Evolutionary conservation across 225 moss, liverwort and hornwort species (phyloP).

Genomic region (Physcomitrium patens): DNA sequence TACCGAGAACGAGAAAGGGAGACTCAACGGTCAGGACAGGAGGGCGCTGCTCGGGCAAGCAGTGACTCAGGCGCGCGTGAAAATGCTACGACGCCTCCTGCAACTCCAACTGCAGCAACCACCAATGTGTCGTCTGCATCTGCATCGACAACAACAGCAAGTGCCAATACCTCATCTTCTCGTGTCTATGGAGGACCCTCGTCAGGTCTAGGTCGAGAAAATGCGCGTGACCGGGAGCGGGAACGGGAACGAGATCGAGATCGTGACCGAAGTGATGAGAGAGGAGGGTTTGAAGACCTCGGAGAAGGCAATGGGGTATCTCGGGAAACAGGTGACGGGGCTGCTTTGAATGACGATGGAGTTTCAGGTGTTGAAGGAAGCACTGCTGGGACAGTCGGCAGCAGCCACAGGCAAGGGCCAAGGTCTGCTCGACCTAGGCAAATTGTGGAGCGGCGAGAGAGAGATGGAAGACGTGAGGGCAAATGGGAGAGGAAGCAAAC

Average conservation of each 20-base stretch:
- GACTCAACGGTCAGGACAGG: conserved; percentile 68
- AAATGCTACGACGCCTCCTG: conserved; percentile 78
- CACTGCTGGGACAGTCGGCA: conserved; percentile 39
- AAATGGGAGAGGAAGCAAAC: conserved; percentile 99
- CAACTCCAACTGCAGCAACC: conserved; percentile 74
- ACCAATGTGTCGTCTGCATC: conserved; percentile 30
- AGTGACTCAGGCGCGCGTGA: conserved; percentile 58
- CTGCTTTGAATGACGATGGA: conserved; percentile 69
- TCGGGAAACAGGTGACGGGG: conserved; percentile 55
- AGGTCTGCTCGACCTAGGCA: conserved; percentile 72
- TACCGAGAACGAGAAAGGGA: conserved; percentile 91
- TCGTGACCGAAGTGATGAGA: conserved; percentile 70
- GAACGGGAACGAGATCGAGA: conserved; percentile 35
- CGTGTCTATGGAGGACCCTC: conserved; percentile 49
- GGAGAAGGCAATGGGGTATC: conserved; percentile 57
- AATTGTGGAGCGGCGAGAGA: conserved; percentile 80
- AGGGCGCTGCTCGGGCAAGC: conserved; percentile 62
- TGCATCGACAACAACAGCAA: conserved; percentile 31
- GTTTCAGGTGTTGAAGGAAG: conserved; percentile 63
- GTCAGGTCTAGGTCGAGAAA: conserved; percentile 47
- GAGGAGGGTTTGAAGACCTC: conserved; percentile 61
- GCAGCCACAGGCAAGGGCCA: conserved; percentile 69
- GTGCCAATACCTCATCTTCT: conserved; percentile 32
- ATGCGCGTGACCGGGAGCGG: conserved; percentile 32
- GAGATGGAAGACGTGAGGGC: conserved; percentile 88